Percentiles rank a stretch among this genome's conserved stretches.
These are phyloP conservation scores for Erodium trifolium DNA, from an alignment of 441 rosid genomes.

Conservation along the genomic window DNA sequence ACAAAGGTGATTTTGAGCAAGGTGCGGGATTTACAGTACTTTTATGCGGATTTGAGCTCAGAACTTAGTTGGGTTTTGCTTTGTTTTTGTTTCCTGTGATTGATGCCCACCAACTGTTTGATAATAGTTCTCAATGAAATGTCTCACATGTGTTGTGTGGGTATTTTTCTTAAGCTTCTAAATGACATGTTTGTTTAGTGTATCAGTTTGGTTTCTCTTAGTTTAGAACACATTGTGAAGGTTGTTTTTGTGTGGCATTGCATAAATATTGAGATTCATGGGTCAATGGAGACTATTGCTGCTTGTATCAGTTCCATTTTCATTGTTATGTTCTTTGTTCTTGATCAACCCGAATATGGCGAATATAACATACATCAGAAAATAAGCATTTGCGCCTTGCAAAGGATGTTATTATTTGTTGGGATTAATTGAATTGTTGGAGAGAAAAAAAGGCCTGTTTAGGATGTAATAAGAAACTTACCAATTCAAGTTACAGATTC, in stretches of 20 bases:
- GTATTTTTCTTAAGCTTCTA: neutral
- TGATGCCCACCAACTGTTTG: constrained; percentile 35
- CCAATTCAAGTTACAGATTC: neutral
- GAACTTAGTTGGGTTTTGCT: neutral
- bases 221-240: neutral
- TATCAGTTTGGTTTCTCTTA: neutral
- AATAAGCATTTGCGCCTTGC: neutral
- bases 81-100: neutral
- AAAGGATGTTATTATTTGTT: neutral
- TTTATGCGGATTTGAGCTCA: neutral
- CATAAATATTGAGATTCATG: neutral
- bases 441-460: neutral
- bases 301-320: neutral
- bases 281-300: neutral
- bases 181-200: neutral
- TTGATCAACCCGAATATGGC: neutral
- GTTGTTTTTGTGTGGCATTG: neutral
- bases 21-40: constrained; percentile 25
- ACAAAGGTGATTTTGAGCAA: constrained; percentile 23
- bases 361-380: neutral
- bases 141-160: neutral
- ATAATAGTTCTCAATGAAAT: constrained; percentile 33
- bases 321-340: neutral
- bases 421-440: neutral
- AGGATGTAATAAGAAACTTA: neutral